phyloP scores from a whole-genome alignment of 305 asterid genomes.

The Fraxinus latifolia region DNA sequence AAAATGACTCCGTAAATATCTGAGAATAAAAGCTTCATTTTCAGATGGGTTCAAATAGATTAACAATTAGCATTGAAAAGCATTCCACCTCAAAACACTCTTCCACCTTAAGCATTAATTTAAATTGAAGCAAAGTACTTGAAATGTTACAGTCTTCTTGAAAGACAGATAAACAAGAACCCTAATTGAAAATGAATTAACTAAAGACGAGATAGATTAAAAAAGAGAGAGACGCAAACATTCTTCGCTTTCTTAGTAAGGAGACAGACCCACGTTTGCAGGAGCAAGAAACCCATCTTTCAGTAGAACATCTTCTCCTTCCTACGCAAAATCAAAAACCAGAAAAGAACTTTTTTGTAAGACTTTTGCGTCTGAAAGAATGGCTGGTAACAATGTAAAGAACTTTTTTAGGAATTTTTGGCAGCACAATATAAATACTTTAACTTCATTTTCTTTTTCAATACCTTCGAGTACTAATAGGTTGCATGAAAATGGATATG shows the following conservation, averaged over 20 bases:
- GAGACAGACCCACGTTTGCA: conserved; percentile 82
- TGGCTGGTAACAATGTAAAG: not conserved
- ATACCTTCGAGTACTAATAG: not conserved
- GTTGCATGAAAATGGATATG: not conserved
- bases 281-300: conserved; percentile 89
- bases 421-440: not conserved
- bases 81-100: conserved; percentile 32
- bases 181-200: conserved; percentile 26
- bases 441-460: not conserved
- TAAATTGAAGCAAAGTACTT: conserved; percentile 20
- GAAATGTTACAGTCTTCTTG: conserved; percentile 17
- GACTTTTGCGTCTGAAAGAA: not conserved
- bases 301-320: conserved; percentile 81
- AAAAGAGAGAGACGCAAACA: conserved; percentile 16
- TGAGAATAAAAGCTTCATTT: not conserved
- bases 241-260: conserved; percentile 42
- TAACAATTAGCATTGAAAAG: conserved; percentile 15
- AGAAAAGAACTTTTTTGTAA: not conserved
- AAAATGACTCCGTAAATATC: not conserved
- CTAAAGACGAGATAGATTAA: conserved; percentile 16
- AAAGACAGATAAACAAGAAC: conserved; percentile 21
- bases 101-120: conserved; percentile 25
- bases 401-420: not conserved
- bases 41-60: conserved; percentile 29
- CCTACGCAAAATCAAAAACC: conserved; percentile 34